phyloP scores from a whole-genome alignment of 345 rosid genomes.

The Diplotaxis tenuifolia region DNA sequence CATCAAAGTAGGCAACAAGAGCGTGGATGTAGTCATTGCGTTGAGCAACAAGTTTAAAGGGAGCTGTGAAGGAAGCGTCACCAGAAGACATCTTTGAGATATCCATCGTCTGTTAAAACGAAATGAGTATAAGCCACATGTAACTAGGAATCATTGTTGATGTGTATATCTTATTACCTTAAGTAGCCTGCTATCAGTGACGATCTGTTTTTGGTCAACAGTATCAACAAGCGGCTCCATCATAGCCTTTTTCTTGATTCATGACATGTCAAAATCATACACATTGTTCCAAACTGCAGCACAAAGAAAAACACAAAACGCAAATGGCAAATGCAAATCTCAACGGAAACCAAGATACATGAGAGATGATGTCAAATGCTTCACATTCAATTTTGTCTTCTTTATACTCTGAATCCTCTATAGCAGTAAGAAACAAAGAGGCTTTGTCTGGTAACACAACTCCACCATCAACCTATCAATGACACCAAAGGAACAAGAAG shows the following conservation, averaged over 20 bases:
- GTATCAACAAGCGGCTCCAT: constrained; percentile 97
- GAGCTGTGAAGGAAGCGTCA: constrained; percentile 92
- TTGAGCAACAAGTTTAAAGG: constrained; percentile 90
- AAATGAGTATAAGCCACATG: constrained; percentile 18
- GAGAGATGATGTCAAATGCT: constrained; percentile 5
- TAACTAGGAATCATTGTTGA: not conserved
- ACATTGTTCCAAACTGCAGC: constrained; percentile 83
- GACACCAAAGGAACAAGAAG: not conserved
- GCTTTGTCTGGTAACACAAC: not conserved
- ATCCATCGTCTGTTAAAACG: constrained; percentile 76
- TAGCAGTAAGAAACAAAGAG: constrained; percentile 38
- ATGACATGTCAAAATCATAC: constrained; percentile 93
- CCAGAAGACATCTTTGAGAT: constrained; percentile 91
- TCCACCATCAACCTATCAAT: not conserved
- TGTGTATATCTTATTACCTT: constrained; percentile 51
- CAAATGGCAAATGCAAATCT: not conserved
- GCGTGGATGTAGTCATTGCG: constrained; percentile 97
- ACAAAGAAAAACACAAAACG: not conserved
- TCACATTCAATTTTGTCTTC: constrained; percentile 92
- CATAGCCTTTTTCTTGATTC: constrained; percentile 44
- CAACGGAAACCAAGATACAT: not conserved
- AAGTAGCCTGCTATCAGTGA: constrained; percentile 73
- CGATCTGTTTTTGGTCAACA: constrained; percentile 88
- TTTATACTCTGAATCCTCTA: constrained; percentile 94
- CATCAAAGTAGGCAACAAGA: constrained; percentile 92